Conservation (phyloP, 75 land plant genomes). For the Larix kaempferi region DNA sequence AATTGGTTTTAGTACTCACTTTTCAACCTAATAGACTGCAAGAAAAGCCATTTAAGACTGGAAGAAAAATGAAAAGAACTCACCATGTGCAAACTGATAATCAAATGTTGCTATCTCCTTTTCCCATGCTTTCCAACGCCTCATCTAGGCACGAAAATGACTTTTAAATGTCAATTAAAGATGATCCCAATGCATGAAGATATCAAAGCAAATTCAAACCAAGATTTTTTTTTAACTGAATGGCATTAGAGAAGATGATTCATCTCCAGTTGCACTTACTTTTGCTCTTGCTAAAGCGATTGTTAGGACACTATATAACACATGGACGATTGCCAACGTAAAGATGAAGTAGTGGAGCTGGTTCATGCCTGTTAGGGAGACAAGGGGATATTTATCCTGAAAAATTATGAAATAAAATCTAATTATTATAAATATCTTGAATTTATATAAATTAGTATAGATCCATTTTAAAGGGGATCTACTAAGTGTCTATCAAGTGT, state of each 20-base stretch:
- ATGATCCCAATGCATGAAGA: not conserved
- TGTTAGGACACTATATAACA: conserved; percentile 39
- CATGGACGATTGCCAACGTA: conserved; percentile 44
- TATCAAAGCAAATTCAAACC: not conserved
- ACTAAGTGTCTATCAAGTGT: no score
- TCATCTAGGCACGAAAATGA: conserved; percentile 29
- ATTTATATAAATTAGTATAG: no score
- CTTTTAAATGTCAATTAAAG: not conserved
- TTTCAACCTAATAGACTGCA: not conserved
- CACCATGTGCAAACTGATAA: conserved; percentile 43
- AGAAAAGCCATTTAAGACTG: not conserved
- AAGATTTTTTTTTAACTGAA: not conserved
- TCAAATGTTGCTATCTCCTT: conserved; percentile 37
- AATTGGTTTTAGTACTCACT: no score
- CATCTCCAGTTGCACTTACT: conserved; percentile 13
- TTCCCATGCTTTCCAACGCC: conserved; percentile 58
- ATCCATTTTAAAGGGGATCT: no score
- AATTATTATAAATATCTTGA: not conserved
- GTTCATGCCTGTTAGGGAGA: conserved; percentile 34
- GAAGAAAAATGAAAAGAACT: conserved; percentile 1
- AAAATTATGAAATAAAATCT: not conserved
- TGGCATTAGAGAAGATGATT: not conserved
- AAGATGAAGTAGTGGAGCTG: conserved; percentile 59
- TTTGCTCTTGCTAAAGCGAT: conserved; percentile 37
- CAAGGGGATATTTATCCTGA: conserved; percentile 39